Evolutionary conservation across 2,329 filamentous ascomycete species (phyloP), one percentile per base, ranked within the genome.

Genomic region (Penicillium nordicum): DNA sequence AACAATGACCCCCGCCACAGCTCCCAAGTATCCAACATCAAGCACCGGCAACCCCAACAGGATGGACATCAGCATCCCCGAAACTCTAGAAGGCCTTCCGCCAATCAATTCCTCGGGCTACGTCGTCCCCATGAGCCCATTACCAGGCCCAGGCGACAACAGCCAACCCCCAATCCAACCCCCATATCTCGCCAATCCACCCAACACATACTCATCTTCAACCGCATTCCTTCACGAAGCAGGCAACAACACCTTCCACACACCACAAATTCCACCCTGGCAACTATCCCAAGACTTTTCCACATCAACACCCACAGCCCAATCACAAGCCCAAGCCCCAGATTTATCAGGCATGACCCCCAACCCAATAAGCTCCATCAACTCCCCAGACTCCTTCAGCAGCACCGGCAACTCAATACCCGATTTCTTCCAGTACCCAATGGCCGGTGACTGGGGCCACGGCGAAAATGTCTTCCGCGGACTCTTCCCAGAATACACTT

Each of bases 351-450:
- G 49, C 29, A 53, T 61, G 12, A 37, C 36, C 50, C 25, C 56
- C 55, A 21, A 43, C 36, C 18, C 30, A 59, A 16, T 55, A 16
- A 50, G 59, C 18, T 54, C 58, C 36, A 60, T 51, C 29, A 53
- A 62, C 43, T 65, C 65, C 21, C 67, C 65, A 36, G 60, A 64
- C 63, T 71, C 66, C 65, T 72, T 59, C 64, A 63, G 32, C 56
- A 59, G 57, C 48, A 38, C 36, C 23, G 43, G 32, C 29, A 57
- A 53, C 38, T 8, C 57, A 16, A 63, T 70, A 44, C 67, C 69
- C 62, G 92, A 96, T 72, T 75, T 97, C 34, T 97, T 93, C 85
- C 88, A 92, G 71, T 85, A 96, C 80, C 92, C 92, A 0, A 91
- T 96, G 83, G 91, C 89, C 8, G 81, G 96, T 18, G 92, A 97